A percentile compares a stretch with the other conserved stretches of the same genome.
Conservation (phyloP, 352 stramenopile genomes). For the Phytophthora colocasiae region DNA sequence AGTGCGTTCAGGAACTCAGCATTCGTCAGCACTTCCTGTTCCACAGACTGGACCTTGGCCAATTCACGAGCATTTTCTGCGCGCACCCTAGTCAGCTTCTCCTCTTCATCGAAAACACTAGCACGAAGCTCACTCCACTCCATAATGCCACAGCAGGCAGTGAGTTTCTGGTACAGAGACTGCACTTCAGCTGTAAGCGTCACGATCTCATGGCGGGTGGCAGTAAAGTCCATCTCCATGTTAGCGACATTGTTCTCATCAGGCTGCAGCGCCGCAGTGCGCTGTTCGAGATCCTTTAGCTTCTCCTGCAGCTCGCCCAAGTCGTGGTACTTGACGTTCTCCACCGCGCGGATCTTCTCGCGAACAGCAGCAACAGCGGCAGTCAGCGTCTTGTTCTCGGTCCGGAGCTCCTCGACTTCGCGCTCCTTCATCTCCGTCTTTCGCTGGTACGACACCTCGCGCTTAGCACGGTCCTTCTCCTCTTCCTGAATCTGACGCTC, state of each 20-base stretch:
- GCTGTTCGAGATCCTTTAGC: constrained; percentile 51
- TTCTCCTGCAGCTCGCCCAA: constrained; percentile 42
- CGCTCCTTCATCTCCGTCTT: constrained; percentile 52
- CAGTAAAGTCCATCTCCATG: constrained; percentile 55
- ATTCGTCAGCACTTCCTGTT: constrained; percentile 69
- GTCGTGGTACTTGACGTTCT: constrained; percentile 50
- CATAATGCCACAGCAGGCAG: constrained; percentile 59
- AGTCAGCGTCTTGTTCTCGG: constrained; percentile 50
- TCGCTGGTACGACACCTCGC: constrained; percentile 48
- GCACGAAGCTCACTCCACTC: constrained; percentile 65
- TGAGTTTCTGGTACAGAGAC: constrained; percentile 60
- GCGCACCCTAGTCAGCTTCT: constrained; percentile 45
- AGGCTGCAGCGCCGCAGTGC: constrained; percentile 42
- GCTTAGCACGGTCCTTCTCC: constrained; percentile 47
- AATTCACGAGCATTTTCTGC: constrained; percentile 45
- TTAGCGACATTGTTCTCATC: constrained; percentile 33
- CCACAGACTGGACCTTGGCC: constrained; percentile 46
- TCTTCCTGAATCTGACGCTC: constrained; percentile 47
- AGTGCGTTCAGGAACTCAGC: constrained; percentile 67
- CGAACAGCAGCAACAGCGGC: constrained; percentile 47
- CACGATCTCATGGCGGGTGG: constrained; percentile 56
- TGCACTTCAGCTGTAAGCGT: constrained; percentile 54
- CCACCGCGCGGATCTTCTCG: constrained; percentile 52
- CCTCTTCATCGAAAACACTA: constrained; percentile 53
- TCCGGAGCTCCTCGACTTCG: constrained; percentile 49